These are phyloP conservation scores for Helotiales sp. DNA, from an alignment of 2,329 filamentous ascomycete species.

Conservation along the genomic window DNA sequence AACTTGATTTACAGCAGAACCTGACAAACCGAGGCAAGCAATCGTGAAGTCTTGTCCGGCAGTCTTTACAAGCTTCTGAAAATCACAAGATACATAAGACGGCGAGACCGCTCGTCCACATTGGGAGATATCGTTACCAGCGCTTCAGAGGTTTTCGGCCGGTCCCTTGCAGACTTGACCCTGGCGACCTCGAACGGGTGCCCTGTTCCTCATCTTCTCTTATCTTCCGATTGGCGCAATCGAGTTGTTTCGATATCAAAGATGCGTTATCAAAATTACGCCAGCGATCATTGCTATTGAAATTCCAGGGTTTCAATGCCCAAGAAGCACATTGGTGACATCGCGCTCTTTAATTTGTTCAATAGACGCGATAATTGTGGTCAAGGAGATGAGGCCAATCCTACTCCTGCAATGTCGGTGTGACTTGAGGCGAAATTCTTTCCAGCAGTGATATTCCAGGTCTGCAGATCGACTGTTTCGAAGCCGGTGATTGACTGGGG, in stretches of 20 bases:
- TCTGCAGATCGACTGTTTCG: constrained; percentile 5
- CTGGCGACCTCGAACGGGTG: constrained; percentile 1
- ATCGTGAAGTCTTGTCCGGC: background rate
- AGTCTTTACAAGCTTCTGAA: too few species aligned
- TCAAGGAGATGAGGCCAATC: background rate
- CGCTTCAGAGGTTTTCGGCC: constrained; percentile 18
- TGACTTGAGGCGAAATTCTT: background rate
- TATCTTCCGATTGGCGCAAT: constrained; percentile 1
- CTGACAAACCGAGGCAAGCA: background rate
- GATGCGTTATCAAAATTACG: constrained; percentile 12
- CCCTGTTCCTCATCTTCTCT: constrained; percentile 10
- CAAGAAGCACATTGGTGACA: background rate
- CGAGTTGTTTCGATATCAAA: background rate
- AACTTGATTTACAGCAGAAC: background rate
- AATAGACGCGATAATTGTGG: background rate
- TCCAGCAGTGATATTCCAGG: background rate
- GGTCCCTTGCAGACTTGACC: constrained; percentile 5
- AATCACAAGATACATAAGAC: too few species aligned
- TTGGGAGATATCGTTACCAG: constrained; percentile 8
- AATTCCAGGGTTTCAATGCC: background rate
- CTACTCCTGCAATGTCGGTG: background rate
- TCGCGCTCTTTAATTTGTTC: background rate
- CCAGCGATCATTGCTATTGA: constrained; percentile 12
- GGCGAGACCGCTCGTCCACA: too few species aligned
- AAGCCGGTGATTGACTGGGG: constrained; percentile 5